These are phyloP conservation scores for Dactylellina haptotyla DNA, from an alignment of 2,329 filamentous ascomycete genomes.

Conservation along the genomic window DNA sequence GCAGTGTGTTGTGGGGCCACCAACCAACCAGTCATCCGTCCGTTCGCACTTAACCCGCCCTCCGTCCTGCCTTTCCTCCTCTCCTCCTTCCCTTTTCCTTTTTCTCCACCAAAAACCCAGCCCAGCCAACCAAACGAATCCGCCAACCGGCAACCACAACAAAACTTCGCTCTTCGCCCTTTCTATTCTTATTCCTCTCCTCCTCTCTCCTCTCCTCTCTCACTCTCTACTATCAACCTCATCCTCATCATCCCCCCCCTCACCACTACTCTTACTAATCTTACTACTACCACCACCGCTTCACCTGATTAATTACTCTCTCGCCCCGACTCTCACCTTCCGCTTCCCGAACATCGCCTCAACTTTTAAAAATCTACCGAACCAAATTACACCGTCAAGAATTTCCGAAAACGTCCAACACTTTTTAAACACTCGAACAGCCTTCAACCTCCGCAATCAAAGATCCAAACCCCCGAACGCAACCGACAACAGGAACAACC, in stretches of 20 bases:
- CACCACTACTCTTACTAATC: not conserved
- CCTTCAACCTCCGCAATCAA: slow-evolving; percentile 9
- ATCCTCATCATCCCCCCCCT: not conserved
- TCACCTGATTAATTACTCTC: not conserved
- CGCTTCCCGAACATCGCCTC: not conserved
- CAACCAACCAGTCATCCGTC: too few relatives aligned
- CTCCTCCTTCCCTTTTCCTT: slow-evolving; percentile 1
- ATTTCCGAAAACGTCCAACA: slow-evolving; percentile 14
- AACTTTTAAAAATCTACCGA: slow-evolving; percentile 1
- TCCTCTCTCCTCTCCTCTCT: not conserved
- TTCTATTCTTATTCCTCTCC: not conserved
- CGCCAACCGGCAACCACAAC: not conserved
- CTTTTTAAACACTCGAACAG: not conserved
- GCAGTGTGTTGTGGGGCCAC: slow-evolving; percentile 33
- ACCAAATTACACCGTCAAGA: slow-evolving; percentile 1
- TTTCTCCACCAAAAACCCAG: not conserved
- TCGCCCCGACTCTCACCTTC: not conserved
- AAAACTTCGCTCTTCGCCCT: not conserved
- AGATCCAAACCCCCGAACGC: slow-evolving; percentile 11
- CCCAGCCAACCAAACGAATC: not conserved
- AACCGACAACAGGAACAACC: slow-evolving; percentile 1
- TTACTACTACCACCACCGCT: not conserved
- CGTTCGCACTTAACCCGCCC: not conserved
- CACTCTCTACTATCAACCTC: not conserved
- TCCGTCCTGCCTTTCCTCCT: not conserved